Percentiles rank a stretch among this genome's conserved stretches.
Evolutionary conservation across 2,329 filamentous ascomycete species (phyloP).

Genomic region (Epichloe gansuensis): DNA sequence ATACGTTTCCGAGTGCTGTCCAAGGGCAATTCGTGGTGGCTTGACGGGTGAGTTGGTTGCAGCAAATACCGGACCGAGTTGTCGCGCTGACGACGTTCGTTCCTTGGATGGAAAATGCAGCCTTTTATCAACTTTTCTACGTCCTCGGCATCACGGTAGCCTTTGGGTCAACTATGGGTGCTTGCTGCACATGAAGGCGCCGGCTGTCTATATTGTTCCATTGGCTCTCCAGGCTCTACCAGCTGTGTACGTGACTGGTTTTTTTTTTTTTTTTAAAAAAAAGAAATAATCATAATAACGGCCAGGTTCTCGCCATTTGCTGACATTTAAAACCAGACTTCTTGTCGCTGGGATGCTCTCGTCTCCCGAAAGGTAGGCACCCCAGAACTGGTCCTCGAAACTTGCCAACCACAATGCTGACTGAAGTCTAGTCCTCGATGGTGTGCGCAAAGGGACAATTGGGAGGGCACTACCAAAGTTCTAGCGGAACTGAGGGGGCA

Average conservation of each 20-base stretch:
- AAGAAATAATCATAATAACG: too few species aligned
- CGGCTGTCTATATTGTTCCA: constrained; percentile 46
- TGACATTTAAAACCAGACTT: constrained; percentile 17
- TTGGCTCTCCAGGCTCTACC: constrained; percentile 54
- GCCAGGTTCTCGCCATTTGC: too few species aligned
- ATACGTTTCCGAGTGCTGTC: constrained; percentile 37
- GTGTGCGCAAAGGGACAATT: constrained; percentile 55
- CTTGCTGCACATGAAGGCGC: constrained; percentile 32
- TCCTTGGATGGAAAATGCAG: constrained; percentile 8
- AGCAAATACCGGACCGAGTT: neutral
- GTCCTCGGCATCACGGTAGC: constrained; percentile 31
- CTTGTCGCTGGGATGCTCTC: constrained; percentile 49
- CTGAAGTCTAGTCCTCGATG: constrained; percentile 45
- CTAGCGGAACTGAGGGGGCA: constrained; percentile 38
- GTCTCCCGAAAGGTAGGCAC: constrained; percentile 34
- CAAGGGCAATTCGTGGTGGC: constrained; percentile 37
- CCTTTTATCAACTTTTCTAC: constrained; percentile 39
- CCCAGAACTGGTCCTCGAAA: neutral
- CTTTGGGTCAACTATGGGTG: constrained; percentile 42
- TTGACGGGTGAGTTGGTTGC: constrained; percentile 25
- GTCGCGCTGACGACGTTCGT: neutral
- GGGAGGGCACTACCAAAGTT: constrained; percentile 47
- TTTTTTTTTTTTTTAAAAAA: neutral
- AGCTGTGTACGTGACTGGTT: constrained; percentile 30
- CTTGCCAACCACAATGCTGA: constrained; percentile 4